Evolutionary conservation across 2,329 filamentous ascomycete genomes (phyloP).

Genomic region (Trichocomaceae sp.): DNA sequence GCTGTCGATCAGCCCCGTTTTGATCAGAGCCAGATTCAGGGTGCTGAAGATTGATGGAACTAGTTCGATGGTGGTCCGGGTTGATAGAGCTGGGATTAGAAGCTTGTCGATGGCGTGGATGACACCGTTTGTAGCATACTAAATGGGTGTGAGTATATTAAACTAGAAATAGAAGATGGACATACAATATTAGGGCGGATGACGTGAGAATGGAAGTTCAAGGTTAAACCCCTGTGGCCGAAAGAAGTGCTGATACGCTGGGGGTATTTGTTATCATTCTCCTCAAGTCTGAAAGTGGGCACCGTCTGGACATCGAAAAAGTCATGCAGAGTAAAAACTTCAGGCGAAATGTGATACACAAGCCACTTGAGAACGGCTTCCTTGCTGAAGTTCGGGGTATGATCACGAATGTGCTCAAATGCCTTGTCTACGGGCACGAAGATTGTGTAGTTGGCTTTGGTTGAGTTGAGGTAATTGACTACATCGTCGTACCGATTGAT

Average conservation of each 20-base stretch:
- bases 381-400: conserved; percentile 57
- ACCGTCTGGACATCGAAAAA: conserved; percentile 65
- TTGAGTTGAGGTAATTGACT: conserved; percentile 66
- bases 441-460: conserved; percentile 63
- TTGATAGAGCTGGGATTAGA: conserved; percentile 63
- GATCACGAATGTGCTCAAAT: conserved; percentile 59
- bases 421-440: conserved; percentile 72
- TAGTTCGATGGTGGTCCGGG: conserved; percentile 58
- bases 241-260: conserved; percentile 68
- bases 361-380: conserved; percentile 63
- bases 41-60: conserved; percentile 70
- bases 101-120: conserved; percentile 69
- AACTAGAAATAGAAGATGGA: not conserved
- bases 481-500: conserved; percentile 66
- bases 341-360: conserved; percentile 65
- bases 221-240: conserved; percentile 54
- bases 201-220: conserved; percentile 73
- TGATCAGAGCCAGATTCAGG: conserved; percentile 63
- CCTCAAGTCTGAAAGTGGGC: conserved; percentile 57
- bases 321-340: conserved; percentile 58
- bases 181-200: conserved; percentile 62
- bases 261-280: conserved; percentile 54
- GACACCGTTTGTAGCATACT: conserved; percentile 69
- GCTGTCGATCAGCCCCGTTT: conserved; percentile 64
- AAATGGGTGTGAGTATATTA: not conserved